Evolutionary conservation across 2,329 filamentous ascomycete species (phyloP).

Genomic region (Fonsecaea multimorphosa): DNA sequence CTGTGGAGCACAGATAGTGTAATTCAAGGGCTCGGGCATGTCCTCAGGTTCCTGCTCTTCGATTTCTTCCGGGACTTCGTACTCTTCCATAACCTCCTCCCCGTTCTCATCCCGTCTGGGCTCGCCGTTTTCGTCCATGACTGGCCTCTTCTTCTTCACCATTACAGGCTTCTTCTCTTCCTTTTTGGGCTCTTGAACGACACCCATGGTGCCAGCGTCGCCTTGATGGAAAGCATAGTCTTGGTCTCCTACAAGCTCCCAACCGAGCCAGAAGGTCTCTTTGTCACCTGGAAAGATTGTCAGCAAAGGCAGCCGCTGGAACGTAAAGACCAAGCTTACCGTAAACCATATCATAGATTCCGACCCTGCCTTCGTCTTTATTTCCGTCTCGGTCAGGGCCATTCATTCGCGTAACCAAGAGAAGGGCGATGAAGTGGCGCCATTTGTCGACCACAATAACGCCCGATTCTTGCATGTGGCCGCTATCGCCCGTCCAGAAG

Average conservation of each 20-base stretch:
- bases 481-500: conserved; percentile 39
- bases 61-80: conserved; percentile 5
- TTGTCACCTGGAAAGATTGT: conserved; percentile 50
- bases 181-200: conserved; percentile 22
- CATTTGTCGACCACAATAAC: conserved; percentile 57
- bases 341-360: conserved; percentile 57
- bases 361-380: conserved; percentile 46
- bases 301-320: not conserved
- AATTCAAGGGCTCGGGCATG: conserved; percentile 34
- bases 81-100: conserved; percentile 25
- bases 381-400: conserved; percentile 55
- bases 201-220: conserved; percentile 41
- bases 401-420: conserved; percentile 46
- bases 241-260: conserved; percentile 52
- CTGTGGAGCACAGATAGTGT: conserved; percentile 54
- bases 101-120: conserved; percentile 24
- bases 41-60: conserved; percentile 23
- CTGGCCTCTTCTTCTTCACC: conserved; percentile 17
- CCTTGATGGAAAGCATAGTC: conserved; percentile 55
- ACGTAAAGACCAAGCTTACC: conserved; percentile 41
- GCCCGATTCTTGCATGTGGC: conserved; percentile 52
- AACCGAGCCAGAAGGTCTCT: conserved; percentile 59
- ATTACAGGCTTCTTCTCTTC: conserved; percentile 12
- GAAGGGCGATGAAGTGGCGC: conserved; percentile 53
- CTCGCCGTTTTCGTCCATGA: conserved; percentile 35